Evolutionary conservation across 768 basidiomycete species (phyloP).

Genomic region (Epithele typhae): DNA sequence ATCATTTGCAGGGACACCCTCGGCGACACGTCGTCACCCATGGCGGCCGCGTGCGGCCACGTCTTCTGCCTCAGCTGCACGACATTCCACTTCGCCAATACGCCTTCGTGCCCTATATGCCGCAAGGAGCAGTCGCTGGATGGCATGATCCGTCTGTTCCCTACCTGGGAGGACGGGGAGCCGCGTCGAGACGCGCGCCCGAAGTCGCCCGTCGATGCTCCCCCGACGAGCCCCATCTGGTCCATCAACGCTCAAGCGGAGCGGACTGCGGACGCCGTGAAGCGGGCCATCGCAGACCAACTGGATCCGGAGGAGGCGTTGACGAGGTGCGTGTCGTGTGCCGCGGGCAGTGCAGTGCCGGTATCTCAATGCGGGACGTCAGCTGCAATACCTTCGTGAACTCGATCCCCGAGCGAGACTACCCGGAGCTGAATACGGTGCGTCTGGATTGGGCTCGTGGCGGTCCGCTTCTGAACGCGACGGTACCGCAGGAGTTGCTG

Average conservation of each 20-base stretch:
- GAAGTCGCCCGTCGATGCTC: neutral
- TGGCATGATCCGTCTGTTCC: conserved; percentile 17
- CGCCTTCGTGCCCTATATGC: conserved; percentile 18
- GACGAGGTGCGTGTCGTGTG: no score
- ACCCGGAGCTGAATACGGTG: conserved; percentile 8
- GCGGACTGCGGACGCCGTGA: conserved; percentile 3
- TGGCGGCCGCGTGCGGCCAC: conserved; percentile 23
- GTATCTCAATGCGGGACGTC: no score
- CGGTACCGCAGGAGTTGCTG: neutral
- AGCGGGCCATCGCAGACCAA: conserved; percentile 3
- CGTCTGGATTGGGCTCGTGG: neutral
- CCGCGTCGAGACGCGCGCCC: neutral
- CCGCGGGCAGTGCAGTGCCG: no score
- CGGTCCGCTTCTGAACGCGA: neutral
- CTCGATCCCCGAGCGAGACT: conserved; percentile 8
- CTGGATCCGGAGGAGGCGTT: conserved; percentile 7
- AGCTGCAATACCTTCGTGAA: conserved; percentile 16
- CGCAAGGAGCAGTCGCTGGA: conserved; percentile 14
- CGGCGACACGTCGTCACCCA: conserved; percentile 1
- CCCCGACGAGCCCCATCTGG: conserved; percentile 7
- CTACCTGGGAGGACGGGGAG: conserved; percentile 3
- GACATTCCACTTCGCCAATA: conserved; percentile 18
- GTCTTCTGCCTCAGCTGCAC: conserved; percentile 24
- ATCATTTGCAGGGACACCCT: conserved; percentile 19
- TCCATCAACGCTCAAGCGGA: conserved; percentile 9